Evolutionary conservation across 169 alveolate species (phyloP), one percentile per base, ranked within the genome.

Genomic region (Sarcocystis neurona): DNA sequence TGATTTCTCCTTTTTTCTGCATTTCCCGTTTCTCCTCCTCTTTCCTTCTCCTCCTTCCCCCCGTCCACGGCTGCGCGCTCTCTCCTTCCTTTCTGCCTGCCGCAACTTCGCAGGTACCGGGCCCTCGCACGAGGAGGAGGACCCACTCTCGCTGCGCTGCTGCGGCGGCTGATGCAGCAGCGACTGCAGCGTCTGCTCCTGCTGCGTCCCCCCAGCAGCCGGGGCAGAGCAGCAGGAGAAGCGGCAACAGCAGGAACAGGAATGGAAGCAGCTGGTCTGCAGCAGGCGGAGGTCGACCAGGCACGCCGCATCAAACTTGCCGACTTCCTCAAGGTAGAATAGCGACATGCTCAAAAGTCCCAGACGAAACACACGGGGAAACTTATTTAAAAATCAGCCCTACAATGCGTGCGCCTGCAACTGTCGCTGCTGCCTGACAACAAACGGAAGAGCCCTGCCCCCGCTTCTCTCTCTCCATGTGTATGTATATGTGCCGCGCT

Each of bases 81-180:
- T 8, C 30, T 0, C 39, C 79, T 48, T 34, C 18, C 6, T 70
- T 44, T 70, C 47, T 70, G 50, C 47, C 39, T 34, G 48, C 44
- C 44, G 48, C n/a, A n/a, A n/a, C 27, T 72, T 18, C 41, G 20
- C 88, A 82, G 88, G 39, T 85, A 85, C 53, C 79, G 84, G n/a
- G 90, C 90, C 46, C 77, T 85, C 12, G 90, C 90, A 20, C 23
- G 84, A 4, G 90, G 90, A 1, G 90, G 90, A 37, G 66, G 85
- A 75, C 70, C 84, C 44, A 85, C 85, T 1, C 85, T 85, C 32
- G 60, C 85, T 2, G 90, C 84, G 58, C 41, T 85, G 50, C 84
- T 85, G 79, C 84, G 90, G 18, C 90, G 90, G 3, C 58, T 72
- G 37, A 37, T 85, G 85, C 90, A 85, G 74, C 86, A 85, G 58